Conservation (phyloP, 75 land plant species). For the Pinus taeda region DNA sequence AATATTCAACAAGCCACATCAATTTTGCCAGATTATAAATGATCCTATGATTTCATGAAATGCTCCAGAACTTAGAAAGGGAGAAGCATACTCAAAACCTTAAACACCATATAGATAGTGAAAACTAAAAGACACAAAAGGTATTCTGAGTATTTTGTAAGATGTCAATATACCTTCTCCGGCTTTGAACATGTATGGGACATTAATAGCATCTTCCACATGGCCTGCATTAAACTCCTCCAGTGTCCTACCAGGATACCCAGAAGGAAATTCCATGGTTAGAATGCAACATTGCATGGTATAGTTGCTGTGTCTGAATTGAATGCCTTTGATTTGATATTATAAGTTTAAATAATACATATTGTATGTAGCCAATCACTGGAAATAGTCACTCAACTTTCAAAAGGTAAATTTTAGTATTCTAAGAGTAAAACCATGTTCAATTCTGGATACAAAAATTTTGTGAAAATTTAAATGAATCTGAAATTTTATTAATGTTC, state of each 20-base stretch:
- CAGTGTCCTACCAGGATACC: slow-evolving; percentile 48
- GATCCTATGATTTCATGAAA: too few relatives aligned
- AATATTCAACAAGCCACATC: too few relatives aligned
- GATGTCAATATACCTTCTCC: slow-evolving; percentile 54
- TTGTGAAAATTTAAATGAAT: not conserved
- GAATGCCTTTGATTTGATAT: not conserved
- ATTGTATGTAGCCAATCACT: not conserved
- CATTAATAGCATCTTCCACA: slow-evolving; percentile 66
- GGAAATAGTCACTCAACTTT: not conserved
- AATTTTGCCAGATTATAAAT: too few relatives aligned
- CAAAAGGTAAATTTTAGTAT: not conserved
- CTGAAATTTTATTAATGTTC: too few relatives aligned
- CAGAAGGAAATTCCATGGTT: not conserved
- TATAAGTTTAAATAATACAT: too few relatives aligned
- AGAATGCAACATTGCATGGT: not conserved
- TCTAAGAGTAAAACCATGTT: not conserved
- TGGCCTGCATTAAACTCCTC: slow-evolving; percentile 91
- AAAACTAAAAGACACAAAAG: not conserved
- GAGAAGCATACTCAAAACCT: not conserved
- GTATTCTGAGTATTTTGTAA: not conserved
- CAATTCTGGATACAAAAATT: not conserved
- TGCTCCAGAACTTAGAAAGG: too few relatives aligned
- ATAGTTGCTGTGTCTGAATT: not conserved
- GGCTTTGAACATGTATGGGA: slow-evolving; percentile 79
- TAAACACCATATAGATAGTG: not conserved